Evolutionary conservation across 495 filamentous ascomycete genomes (phyloP).

Genomic region (Xylaria nigripes): DNA sequence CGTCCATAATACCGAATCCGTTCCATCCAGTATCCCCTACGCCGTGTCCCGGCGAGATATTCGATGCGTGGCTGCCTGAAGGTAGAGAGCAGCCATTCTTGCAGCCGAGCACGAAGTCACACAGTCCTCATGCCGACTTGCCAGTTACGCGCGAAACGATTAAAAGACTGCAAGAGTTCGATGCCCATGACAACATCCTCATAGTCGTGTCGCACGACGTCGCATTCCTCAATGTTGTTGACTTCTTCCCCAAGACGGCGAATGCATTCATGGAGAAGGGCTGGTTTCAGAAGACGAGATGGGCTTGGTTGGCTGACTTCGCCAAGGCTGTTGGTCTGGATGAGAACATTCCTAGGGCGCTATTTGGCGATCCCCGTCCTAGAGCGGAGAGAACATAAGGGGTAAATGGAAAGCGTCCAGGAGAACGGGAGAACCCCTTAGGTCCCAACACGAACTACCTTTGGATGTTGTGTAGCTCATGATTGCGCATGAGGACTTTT

Average conservation of each 20-base stretch:
- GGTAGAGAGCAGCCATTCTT: constrained; percentile 31
- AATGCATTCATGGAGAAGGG: constrained; percentile 46
- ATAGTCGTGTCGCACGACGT: constrained; percentile 48
- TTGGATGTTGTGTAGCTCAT: no score
- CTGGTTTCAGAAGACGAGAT: constrained; percentile 41
- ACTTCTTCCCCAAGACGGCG: constrained; percentile 42
- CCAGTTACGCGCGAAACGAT: constrained; percentile 30
- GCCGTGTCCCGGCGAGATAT: constrained; percentile 34
- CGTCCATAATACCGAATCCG: constrained; percentile 33
- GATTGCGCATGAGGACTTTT: no score
- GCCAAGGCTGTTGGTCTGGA: constrained; percentile 28
- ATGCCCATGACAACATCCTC: constrained; percentile 45
- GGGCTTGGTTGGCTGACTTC: constrained; percentile 52
- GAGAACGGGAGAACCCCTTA: background rate
- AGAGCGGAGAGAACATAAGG: background rate
- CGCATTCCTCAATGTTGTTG: constrained; percentile 36
- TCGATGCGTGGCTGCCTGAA: constrained; percentile 28
- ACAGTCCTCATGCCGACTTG: constrained; percentile 18
- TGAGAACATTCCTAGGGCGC: constrained; percentile 12
- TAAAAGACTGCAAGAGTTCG: constrained; percentile 37
- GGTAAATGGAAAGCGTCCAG: background rate
- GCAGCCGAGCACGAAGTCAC: background rate
- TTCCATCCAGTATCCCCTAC: constrained; percentile 13
- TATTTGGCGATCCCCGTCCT: constrained; percentile 6
- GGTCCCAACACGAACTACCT: no score